Conservation (phyloP, 2,329 filamentous ascomycete genomes). For the Cladosporium sp. region DNA sequence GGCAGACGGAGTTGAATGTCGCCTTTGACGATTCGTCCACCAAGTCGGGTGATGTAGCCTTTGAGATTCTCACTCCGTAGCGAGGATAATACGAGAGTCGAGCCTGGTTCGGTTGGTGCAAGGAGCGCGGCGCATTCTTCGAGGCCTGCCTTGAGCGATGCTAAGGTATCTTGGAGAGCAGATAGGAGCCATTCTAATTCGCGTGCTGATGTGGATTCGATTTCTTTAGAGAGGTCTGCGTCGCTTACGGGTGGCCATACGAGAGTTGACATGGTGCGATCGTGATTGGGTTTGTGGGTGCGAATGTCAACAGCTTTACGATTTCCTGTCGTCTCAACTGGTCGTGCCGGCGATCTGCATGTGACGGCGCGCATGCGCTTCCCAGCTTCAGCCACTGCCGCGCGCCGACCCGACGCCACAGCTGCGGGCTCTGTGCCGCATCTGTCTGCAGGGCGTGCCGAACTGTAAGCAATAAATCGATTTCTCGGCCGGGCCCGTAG, state of each 20-base stretch:
- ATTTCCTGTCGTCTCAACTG: too few relatives aligned
- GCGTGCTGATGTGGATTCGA: slow-evolving; percentile 47
- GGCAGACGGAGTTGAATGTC: slow-evolving; percentile 71
- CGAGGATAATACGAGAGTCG: slow-evolving; percentile 83
- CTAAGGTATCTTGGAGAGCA: slow-evolving; percentile 55
- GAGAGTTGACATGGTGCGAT: slow-evolving; percentile 50
- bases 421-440: too few relatives aligned
- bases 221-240: slow-evolving; percentile 46
- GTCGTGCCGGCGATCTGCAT: too few relatives aligned
- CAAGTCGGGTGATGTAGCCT: slow-evolving; percentile 82
- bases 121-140: slow-evolving; percentile 85
- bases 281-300: too few relatives aligned
- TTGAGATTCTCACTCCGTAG: slow-evolving; percentile 84
- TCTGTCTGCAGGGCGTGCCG: too few relatives aligned
- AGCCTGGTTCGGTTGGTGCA: slow-evolving; percentile 75
- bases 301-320: too few relatives aligned
- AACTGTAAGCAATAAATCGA: too few relatives aligned
- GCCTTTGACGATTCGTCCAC: slow-evolving; percentile 85
- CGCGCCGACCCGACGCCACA: too few relatives aligned
- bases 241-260: slow-evolving; percentile 53
- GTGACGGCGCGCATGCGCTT: too few relatives aligned
- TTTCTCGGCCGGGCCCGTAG: too few relatives aligned
- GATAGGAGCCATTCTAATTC: slow-evolving; percentile 60
- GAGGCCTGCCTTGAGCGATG: slow-evolving; percentile 62
- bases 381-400: too few relatives aligned